Evolutionary conservation across 176 grass and related monocot genomes (phyloP).

Genomic region (Pharus latifolius): DNA sequence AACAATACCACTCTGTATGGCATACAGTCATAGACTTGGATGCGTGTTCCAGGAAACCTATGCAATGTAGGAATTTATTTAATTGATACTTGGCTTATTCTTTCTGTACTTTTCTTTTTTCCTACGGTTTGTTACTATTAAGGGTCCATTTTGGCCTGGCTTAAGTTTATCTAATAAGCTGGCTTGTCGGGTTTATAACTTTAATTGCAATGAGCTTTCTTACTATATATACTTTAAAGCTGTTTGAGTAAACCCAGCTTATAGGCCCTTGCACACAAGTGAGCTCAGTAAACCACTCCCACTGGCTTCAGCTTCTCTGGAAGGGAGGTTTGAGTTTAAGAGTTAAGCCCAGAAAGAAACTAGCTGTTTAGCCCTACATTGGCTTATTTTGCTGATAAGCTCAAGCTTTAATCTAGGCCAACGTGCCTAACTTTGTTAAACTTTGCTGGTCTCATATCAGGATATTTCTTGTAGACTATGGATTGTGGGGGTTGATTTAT

Average conservation of each 20-base stretch:
- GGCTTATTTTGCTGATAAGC: neutral
- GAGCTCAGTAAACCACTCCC: neutral
- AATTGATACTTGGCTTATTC: neutral
- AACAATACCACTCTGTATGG: neutral
- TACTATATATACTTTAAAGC: neutral
- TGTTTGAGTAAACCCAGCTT: neutral
- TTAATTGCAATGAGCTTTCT: neutral
- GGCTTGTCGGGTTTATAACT: neutral
- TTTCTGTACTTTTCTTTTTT: neutral
- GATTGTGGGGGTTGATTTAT: neutral
- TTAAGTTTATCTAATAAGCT: neutral
- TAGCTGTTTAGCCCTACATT: constrained; percentile 1
- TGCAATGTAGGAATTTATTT: neutral
- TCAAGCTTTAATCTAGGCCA: neutral
- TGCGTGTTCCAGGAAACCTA: neutral
- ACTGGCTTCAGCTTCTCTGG: neutral
- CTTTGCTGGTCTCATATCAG: neutral
- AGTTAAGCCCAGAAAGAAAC: neutral
- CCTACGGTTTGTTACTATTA: neutral
- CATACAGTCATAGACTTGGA: too few species aligned
- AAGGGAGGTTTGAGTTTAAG: constrained; percentile 1
- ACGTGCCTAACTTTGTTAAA: neutral
- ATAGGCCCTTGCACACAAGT: neutral
- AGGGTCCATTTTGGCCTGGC: neutral
- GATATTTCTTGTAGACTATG: neutral